A percentile compares a stretch with the other conserved stretches of the same genome.
phyloP scores from a whole-genome alignment of 106 monocot genomes.

The Phalaenopsis equestris region DNA sequence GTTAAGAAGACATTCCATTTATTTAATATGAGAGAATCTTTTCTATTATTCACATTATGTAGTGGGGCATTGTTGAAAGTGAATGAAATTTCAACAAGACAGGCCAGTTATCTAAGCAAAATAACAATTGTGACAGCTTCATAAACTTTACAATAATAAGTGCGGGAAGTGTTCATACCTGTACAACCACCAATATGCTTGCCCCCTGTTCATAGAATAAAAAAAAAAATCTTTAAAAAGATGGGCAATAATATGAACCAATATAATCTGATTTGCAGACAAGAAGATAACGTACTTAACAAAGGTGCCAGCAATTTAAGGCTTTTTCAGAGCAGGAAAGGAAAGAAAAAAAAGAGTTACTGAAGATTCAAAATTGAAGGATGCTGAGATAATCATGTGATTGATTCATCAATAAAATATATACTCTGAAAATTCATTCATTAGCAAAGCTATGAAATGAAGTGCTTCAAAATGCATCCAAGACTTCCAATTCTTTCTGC shows the following conservation, averaged over 20 bases:
- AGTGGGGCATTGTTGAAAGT: no score
- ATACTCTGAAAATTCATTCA: background rate
- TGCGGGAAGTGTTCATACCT: conserved; percentile 36
- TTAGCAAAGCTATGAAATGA: background rate
- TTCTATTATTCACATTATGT: no score
- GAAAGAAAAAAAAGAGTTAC: background rate
- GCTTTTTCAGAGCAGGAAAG: background rate
- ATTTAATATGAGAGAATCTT: background rate
- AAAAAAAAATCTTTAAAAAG: conserved; percentile 3
- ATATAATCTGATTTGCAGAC: no score
- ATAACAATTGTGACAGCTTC: background rate
- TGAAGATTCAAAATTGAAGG: background rate
- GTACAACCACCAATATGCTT: conserved; percentile 96
- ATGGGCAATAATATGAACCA: background rate
- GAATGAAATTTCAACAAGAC: background rate
- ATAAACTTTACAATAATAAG: background rate
- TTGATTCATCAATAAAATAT: background rate
- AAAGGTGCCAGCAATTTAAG: background rate
- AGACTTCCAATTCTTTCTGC: no score
- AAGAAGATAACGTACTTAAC: background rate
- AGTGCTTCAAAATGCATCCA: background rate
- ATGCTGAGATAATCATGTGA: background rate
- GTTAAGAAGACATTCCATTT: background rate
- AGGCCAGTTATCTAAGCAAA: background rate
- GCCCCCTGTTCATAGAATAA: conserved; percentile 52